These are phyloP conservation scores for Endothia cerciana DNA, from an alignment of 2,329 filamentous ascomycete species.

Conservation along the genomic window DNA sequence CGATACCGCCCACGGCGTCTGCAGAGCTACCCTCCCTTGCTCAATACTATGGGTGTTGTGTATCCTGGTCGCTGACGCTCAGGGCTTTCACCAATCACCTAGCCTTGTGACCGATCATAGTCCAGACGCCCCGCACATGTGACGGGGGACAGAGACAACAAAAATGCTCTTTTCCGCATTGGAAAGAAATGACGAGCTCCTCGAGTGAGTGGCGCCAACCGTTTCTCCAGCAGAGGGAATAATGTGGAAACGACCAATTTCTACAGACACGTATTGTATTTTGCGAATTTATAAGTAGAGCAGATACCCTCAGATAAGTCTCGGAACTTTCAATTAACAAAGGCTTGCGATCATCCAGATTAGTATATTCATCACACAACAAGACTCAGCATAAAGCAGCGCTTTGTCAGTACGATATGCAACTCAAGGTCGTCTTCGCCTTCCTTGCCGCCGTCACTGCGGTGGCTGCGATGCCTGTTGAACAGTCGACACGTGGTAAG, in stretches of 20 bases:
- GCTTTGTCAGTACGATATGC: conserved; percentile 5
- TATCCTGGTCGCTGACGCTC: background rate
- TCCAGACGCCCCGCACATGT: background rate
- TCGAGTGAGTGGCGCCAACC: background rate
- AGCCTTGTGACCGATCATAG: background rate
- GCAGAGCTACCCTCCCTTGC: background rate
- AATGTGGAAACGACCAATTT: background rate
- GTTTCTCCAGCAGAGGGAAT: background rate
- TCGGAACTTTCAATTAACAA: background rate
- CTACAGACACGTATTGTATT: background rate
- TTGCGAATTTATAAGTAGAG: background rate
- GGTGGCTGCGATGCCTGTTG: conserved; percentile 12
- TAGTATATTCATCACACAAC: background rate
- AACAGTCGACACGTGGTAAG: conserved; percentile 17
- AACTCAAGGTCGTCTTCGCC: conserved; percentile 13
- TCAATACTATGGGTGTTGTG: background rate
- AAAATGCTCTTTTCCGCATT: background rate
- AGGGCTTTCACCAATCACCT: background rate
- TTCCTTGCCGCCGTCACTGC: conserved; percentile 10
- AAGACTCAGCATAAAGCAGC: background rate
- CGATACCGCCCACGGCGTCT: background rate
- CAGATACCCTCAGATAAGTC: background rate
- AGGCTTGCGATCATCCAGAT: background rate
- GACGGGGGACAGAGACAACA: background rate
- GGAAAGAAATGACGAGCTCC: background rate